Conservation (phyloP, 2,329 filamentous ascomycete species). For the Ceratocystis cubensis region DNA sequence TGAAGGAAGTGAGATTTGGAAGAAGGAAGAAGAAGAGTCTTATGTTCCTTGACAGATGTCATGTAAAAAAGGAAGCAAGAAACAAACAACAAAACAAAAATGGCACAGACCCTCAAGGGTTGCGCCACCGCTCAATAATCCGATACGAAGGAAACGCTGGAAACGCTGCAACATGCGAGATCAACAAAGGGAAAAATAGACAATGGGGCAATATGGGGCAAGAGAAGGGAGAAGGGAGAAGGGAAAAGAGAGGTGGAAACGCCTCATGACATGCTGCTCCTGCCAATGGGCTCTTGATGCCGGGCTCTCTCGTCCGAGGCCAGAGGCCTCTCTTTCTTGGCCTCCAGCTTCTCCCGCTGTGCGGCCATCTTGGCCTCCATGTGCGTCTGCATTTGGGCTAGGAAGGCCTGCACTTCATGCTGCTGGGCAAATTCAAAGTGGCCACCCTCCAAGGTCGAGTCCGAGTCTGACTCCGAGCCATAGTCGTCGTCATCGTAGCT, state of each 20-base stretch:
- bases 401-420: conserved; percentile 16
- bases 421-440: conserved; percentile 19
- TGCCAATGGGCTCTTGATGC: neutral
- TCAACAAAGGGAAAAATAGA: conserved; percentile 1
- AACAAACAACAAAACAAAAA: conserved; percentile 5
- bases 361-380: conserved; percentile 14
- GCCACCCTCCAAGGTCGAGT: neutral
- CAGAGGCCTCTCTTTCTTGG: neutral
- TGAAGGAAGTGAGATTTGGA: neutral
- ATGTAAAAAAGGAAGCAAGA: neutral
- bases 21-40: neutral
- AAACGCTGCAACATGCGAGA: neutral
- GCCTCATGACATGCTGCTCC: neutral
- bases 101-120: neutral
- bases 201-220: neutral
- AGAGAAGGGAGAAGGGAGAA: neutral
- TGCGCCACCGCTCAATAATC: neutral
- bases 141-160: neutral
- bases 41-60: neutral
- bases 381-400: conserved; percentile 17
- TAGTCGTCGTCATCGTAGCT: neutral
- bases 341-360: conserved; percentile 20
- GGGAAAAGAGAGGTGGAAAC: neutral
- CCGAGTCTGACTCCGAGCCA: neutral
- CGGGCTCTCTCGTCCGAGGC: neutral